phyloP scores from a whole-genome alignment of 129 eudicot genomes.

The Helianthus annuus region DNA sequence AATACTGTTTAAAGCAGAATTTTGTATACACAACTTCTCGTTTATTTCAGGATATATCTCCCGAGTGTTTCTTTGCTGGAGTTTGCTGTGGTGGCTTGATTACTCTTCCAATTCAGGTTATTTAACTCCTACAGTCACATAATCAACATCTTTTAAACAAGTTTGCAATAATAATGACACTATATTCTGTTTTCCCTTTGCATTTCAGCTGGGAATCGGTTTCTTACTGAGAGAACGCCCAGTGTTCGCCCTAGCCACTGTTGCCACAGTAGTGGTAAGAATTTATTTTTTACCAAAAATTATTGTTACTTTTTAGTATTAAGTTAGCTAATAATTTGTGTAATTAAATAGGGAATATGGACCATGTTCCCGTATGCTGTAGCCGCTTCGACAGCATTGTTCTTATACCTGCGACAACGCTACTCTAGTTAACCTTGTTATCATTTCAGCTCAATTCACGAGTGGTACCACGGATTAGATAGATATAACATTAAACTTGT shows the following conservation, averaged over 20 bases:
- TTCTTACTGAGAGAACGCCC: slow-evolving; percentile 91
- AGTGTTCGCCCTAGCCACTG: slow-evolving; percentile 83
- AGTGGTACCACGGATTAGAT: slow-evolving; percentile 18
- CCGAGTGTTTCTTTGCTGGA: slow-evolving; percentile 92
- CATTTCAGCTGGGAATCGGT: slow-evolving; percentile 73
- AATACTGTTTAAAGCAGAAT: not conserved
- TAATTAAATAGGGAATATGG: slow-evolving; percentile 69
- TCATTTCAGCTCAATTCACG: not conserved
- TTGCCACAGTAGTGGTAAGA: slow-evolving; percentile 88
- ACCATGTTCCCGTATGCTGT: slow-evolving; percentile 78
- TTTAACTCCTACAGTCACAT: slow-evolving; percentile 21
- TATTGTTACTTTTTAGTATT: not conserved
- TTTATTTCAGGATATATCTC: slow-evolving; percentile 72
- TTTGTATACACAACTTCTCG: slow-evolving; percentile 8
- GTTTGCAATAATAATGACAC: slow-evolving; percentile 13
- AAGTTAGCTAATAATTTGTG: slow-evolving; percentile 1
- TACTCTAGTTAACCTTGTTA: slow-evolving; percentile 40
- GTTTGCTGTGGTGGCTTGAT: slow-evolving; percentile 91
- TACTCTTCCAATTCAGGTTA: slow-evolving; percentile 90
- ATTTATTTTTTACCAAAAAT: not conserved
- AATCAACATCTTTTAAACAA: not conserved
- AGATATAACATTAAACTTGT: slow-evolving; percentile 23
- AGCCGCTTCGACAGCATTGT: slow-evolving; percentile 74
- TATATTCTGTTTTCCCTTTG: slow-evolving; percentile 10
- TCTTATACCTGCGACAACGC: slow-evolving; percentile 56